A percentile compares a stretch with the other conserved stretches of the same genome.
These are phyloP conservation scores for Erythrophleum fordii DNA, from an alignment of 306 rosid species.

Conservation along the genomic window DNA sequence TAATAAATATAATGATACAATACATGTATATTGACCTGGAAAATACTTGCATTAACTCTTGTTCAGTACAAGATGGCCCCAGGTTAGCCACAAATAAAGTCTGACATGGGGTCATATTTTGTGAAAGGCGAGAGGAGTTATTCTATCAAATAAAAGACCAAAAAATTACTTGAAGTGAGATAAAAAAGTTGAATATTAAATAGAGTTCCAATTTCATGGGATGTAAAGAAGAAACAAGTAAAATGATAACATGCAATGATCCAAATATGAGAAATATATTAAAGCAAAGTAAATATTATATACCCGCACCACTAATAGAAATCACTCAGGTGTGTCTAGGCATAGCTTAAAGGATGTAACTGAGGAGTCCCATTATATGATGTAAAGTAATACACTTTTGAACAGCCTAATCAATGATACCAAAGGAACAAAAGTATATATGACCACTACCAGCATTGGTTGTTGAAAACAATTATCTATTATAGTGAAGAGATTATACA, in stretches of 20 bases:
- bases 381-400: not conserved
- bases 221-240: too few relatives aligned
- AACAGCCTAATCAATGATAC: slow-evolving; percentile 26
- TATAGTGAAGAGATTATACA: not conserved
- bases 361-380: slow-evolving; percentile 5
- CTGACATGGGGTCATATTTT: slow-evolving; percentile 70
- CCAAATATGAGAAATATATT: slow-evolving; percentile 24
- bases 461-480: too few relatives aligned
- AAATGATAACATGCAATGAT: not conserved
- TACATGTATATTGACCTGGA: slow-evolving; percentile 61
- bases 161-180: slow-evolving; percentile 1
- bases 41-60: slow-evolving; percentile 81
- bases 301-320: not conserved
- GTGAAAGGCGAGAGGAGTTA: slow-evolving; percentile 51
- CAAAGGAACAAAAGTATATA: not conserved
- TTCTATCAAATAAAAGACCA: slow-evolving; percentile 43
- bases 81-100: slow-evolving; percentile 93
- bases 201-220: not conserved
- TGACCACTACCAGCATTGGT: too few relatives aligned
- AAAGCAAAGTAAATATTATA: not conserved
- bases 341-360: not conserved
- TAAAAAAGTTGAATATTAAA: slow-evolving; percentile 13
- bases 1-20: slow-evolving; percentile 6
- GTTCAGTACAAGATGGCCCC: slow-evolving; percentile 87
- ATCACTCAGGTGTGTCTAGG: not conserved